Evolutionary conservation across 768 basidiomycete species (phyloP).

Genomic region (Lyophyllum decastes): DNA sequence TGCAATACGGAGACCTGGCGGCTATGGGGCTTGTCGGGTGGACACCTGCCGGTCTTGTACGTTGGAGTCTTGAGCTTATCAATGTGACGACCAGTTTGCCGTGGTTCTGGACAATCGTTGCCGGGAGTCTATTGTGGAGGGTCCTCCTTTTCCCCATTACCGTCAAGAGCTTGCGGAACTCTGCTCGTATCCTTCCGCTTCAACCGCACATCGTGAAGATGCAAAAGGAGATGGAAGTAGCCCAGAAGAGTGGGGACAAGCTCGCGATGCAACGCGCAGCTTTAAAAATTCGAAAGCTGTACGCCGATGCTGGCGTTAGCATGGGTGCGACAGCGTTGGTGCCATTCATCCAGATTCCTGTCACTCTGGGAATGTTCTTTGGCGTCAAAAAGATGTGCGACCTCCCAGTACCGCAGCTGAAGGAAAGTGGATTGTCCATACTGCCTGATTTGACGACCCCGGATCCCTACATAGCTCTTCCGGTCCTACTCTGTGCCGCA

Average conservation of each 20-base stretch:
- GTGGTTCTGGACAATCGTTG: constrained; percentile 85
- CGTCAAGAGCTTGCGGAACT: constrained; percentile 55
- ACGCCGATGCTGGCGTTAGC: constrained; percentile 66
- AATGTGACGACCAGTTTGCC: constrained; percentile 72
- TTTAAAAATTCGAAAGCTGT: constrained; percentile 54
- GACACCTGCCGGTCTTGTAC: constrained; percentile 65
- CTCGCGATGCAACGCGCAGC: constrained; percentile 56
- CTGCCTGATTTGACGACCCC: constrained; percentile 75
- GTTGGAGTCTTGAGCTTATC: constrained; percentile 65
- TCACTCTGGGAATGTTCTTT: constrained; percentile 84
- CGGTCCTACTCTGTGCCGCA: constrained; percentile 51
- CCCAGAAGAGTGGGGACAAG: constrained; percentile 34
- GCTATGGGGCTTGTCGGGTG: constrained; percentile 64
- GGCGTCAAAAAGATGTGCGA: constrained; percentile 72
- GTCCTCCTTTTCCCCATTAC: constrained; percentile 60
- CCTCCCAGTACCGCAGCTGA: constrained; percentile 73
- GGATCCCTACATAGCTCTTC: constrained; percentile 80
- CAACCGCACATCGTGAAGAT: constrained; percentile 51
- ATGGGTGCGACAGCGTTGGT: constrained; percentile 53
- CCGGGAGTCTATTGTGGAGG: constrained; percentile 63
- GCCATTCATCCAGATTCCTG: constrained; percentile 66
- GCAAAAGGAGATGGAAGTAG: constrained; percentile 43
- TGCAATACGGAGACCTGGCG: constrained; percentile 74
- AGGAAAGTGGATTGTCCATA: constrained; percentile 71
- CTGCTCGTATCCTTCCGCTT: constrained; percentile 60